A percentile compares a stretch with the other conserved stretches of the same genome.
These are phyloP conservation scores for Eucalyptus marginata DNA, from an alignment of 345 rosid species.

Conservation along the genomic window DNA sequence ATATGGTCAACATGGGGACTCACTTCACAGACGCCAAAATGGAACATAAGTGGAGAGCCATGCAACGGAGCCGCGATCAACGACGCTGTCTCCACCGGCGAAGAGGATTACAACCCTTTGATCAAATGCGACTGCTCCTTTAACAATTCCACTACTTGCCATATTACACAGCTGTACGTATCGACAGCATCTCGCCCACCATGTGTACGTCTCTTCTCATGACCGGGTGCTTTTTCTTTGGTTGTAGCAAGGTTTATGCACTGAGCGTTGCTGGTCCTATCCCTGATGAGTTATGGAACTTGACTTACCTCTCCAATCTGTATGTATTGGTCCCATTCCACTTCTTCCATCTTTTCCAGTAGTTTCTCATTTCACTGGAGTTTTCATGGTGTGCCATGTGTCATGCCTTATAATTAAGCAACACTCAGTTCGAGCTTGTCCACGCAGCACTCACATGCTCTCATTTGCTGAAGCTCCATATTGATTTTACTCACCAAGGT, in stretches of 20 bases:
- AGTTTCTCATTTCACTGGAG: not conserved
- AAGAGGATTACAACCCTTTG: slow-evolving; percentile 15
- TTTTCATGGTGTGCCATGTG: not conserved
- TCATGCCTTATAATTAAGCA: not conserved
- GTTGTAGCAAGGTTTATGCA: slow-evolving; percentile 16
- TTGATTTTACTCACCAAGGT: not conserved
- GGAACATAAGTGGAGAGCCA: slow-evolving; percentile 50
- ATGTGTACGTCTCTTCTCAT: not conserved
- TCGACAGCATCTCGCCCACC: not conserved
- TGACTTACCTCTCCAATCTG: slow-evolving; percentile 30
- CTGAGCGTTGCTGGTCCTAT: slow-evolving; percentile 14
- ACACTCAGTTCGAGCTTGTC: not conserved
- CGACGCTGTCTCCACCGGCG: not conserved
- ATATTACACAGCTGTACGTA: slow-evolving; percentile 19
- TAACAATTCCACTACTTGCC: slow-evolving; percentile 10
- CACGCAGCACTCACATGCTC: not conserved
- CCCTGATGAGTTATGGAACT: slow-evolving; percentile 47
- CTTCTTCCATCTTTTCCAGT: not conserved
- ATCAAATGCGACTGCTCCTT: slow-evolving; percentile 51
- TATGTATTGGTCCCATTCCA: not conserved
- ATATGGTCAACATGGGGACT: slow-evolving; percentile 35
- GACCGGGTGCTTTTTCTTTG: not conserved
- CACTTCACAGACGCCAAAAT: not conserved
- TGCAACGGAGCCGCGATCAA: slow-evolving; percentile 39
- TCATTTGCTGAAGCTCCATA: not conserved